Percentiles rank a stretch among this genome's conserved stretches.
Conservation (phyloP, 2,329 filamentous ascomycete species). For the Zasmidium angulare region DNA sequence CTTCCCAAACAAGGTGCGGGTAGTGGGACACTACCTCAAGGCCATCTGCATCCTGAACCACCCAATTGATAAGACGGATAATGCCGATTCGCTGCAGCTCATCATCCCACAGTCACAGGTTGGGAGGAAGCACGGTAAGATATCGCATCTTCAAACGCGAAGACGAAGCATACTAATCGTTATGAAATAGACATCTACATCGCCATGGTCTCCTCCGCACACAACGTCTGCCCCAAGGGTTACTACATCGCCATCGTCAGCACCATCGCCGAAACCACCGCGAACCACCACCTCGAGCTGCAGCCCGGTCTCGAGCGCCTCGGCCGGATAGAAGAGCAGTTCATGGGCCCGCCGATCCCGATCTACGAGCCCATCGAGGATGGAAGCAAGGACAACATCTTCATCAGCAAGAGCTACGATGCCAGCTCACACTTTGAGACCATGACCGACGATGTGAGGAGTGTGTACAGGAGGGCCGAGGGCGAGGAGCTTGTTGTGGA, state of each 20-base stretch:
- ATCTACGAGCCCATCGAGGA: constrained; percentile 87
- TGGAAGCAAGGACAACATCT: constrained; percentile 85
- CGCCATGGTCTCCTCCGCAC: constrained; percentile 88
- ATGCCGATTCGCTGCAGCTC: constrained; percentile 85
- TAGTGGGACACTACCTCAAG: constrained; percentile 86
- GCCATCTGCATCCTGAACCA: constrained; percentile 98
- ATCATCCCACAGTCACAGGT: constrained; percentile 99
- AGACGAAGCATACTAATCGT: background rate
- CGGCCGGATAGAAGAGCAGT: constrained; percentile 92
- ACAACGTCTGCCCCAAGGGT: constrained; percentile 98
- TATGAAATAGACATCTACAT: constrained; percentile 80
- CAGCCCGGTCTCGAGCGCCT: constrained; percentile 89
- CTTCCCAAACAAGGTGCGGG: constrained; percentile 85
- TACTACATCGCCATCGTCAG: constrained; percentile 99
- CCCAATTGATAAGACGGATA: constrained; percentile 84
- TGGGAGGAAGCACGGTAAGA: constrained; percentile 87
- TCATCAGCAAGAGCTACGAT: constrained; percentile 98
- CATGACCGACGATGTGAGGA: constrained; percentile 85
- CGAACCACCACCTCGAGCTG: constrained; percentile 95
- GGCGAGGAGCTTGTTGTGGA: constrained; percentile 87
- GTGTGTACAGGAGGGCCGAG: constrained; percentile 82
- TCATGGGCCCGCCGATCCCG: constrained; percentile 89
- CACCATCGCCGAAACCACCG: constrained; percentile 86
- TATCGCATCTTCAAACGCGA: background rate
- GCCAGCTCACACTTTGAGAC: constrained; percentile 98